Conservation (phyloP, 2,329 filamentous ascomycete genomes). For the Teratosphaeria zuluensis region DNA sequence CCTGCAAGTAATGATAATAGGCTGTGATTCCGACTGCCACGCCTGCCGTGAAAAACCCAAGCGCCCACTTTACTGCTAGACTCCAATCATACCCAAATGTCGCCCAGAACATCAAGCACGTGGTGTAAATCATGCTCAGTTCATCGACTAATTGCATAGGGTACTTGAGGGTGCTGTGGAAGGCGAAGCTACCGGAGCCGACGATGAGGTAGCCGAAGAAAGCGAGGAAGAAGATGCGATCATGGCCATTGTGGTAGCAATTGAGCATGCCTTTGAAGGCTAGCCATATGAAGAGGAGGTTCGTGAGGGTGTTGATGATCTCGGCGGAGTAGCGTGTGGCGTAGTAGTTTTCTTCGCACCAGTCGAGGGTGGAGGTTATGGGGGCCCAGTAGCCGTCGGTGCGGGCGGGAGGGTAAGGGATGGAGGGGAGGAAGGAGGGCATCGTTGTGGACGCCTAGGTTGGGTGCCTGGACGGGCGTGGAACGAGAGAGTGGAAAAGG, state of each 20-base stretch:
- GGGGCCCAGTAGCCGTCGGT: constrained; percentile 47
- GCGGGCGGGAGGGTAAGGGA: constrained; percentile 21
- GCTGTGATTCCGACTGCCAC: constrained; percentile 59
- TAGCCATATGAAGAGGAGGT: constrained; percentile 70
- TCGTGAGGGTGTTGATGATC: constrained; percentile 72
- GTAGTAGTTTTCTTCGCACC: constrained; percentile 75
- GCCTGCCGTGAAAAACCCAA: constrained; percentile 48
- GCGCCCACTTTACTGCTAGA: constrained; percentile 37
- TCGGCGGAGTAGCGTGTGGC: constrained; percentile 67
- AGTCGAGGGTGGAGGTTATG: constrained; percentile 64
- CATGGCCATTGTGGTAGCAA: constrained; percentile 63
- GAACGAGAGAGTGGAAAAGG: background rate
- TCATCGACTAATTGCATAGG: constrained; percentile 64
- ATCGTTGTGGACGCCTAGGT: constrained; percentile 25
- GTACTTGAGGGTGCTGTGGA: constrained; percentile 57
- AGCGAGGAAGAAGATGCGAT: constrained; percentile 61
- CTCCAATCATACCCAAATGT: constrained; percentile 63
- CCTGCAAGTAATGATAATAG: constrained; percentile 72
- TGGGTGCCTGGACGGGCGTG: background rate
- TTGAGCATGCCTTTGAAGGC: constrained; percentile 65
- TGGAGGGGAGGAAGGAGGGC: constrained; percentile 19
- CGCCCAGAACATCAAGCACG: constrained; percentile 60
- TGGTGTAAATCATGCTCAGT: constrained; percentile 63
- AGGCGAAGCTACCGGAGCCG: constrained; percentile 52
- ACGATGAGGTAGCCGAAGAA: constrained; percentile 54